Evolutionary conservation across 768 basidiomycete species (phyloP), one percentile per base, ranked within the genome.

Genomic region (Leccinum subtestaceum): DNA sequence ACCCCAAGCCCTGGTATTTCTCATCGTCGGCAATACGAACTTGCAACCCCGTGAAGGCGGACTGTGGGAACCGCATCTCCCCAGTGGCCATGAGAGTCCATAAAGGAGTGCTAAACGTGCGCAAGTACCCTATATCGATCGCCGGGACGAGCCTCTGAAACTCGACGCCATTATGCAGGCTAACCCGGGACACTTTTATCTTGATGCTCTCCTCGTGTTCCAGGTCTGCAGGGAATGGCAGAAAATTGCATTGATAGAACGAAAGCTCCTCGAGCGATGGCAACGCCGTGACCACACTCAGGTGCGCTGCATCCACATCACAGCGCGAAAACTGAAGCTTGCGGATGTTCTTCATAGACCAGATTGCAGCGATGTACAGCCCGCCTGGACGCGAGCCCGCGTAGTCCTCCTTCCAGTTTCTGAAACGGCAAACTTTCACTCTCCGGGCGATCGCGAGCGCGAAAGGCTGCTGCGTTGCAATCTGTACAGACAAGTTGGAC

Each of bases 271-370:
- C 54, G 47, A 72, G 71, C 19, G 25, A 48, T 4, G 13, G 19
- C 4, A 68, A 38, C 4, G 46, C 9, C 21, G 51, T 46, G 4
- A 72, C 57, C 7, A 34, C 59, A 7, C 38, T 1, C 66, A 66
- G 68, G 46, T 70, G 49, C 0, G 55, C 52, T 3, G n/a, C 13
- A 10, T 59, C 52, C 55, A 72, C 58, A 36, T 52, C 43, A 8
- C 61, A 60, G 3, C 3, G 0, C 1, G 9, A 48, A 48, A 71
- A 65, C 5, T 15, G 13, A 50, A 73, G 53, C 8, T 49, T 43
- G 7, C 15, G 66, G 25, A 71, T 47, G 50, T 65, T 60, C 2
- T 19, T 53, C 70, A 72, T 71, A 36, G 57, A 36, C 11, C 3
- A 21, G 10, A 21, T 46, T 23, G 45, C 63, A 4, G 34, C 4